phyloP scores from a whole-genome alignment of 2,329 filamentous ascomycete species.

The Trichoderma hamatum region DNA sequence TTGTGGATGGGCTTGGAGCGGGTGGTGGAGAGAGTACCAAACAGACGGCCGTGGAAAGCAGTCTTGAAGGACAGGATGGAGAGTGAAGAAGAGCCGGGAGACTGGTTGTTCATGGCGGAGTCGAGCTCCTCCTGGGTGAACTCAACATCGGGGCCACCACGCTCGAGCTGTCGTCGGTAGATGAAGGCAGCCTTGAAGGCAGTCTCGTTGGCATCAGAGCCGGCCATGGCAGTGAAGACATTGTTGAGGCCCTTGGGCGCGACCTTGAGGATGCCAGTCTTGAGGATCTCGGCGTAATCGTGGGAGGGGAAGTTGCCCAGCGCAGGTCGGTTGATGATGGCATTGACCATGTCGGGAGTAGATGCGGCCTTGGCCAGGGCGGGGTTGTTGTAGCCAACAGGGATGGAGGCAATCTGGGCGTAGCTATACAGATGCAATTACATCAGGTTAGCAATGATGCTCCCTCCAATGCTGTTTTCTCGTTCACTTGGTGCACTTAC shows the following conservation, averaged over 20 bases:
- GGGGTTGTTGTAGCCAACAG: conserved; percentile 91
- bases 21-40: conserved; percentile 84
- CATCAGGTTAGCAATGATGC: neutral
- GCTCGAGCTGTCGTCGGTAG: conserved; percentile 80
- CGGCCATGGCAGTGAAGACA: conserved; percentile 87
- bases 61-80: conserved; percentile 89
- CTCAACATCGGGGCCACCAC: conserved; percentile 74
- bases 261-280: conserved; percentile 77
- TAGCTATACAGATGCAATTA: conserved; percentile 56
- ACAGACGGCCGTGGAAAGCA: conserved; percentile 87
- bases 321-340: conserved; percentile 85
- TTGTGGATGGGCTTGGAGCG: conserved; percentile 95
- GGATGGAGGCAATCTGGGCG: conserved; percentile 91
- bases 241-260: conserved; percentile 83
- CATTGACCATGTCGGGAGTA: conserved; percentile 76
- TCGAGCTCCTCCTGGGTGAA: conserved; percentile 77
- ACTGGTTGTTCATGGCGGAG: conserved; percentile 77
- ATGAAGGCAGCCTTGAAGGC: conserved; percentile 97
- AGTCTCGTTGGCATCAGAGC: conserved; percentile 91
- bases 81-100: conserved; percentile 73
- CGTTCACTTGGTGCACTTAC: conserved; percentile 44
- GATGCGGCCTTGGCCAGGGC: conserved; percentile 69
- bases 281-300: conserved; percentile 80
- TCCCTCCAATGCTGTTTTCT: neutral
- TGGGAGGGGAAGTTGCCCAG: conserved; percentile 88